These are phyloP conservation scores for Trichoderma semiorbis DNA, from an alignment of 2,329 filamentous ascomycete species.

Conservation along the genomic window DNA sequence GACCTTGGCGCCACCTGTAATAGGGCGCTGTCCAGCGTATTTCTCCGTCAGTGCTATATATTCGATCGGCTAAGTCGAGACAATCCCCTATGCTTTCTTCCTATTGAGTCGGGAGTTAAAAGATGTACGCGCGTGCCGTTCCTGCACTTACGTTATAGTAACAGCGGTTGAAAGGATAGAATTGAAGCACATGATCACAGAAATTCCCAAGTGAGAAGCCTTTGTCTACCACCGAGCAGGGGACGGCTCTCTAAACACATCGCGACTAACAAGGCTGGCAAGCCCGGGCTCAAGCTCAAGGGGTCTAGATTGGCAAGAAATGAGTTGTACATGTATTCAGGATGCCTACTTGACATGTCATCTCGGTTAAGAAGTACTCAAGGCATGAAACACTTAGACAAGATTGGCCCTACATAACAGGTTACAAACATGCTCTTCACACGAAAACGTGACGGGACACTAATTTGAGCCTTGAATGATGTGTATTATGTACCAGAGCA, in stretches of 20 bases:
- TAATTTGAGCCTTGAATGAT: background rate
- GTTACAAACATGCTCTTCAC: background rate
- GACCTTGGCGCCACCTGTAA: background rate
- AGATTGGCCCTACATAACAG: background rate
- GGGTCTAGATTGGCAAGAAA: background rate
- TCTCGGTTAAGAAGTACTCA: background rate
- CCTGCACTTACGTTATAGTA: background rate
- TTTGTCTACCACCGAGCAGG: background rate
- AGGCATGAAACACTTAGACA: background rate
- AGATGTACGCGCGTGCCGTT: background rate
- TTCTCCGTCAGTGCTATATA: background rate
- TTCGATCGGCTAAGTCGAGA: background rate
- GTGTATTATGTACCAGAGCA: background rate
- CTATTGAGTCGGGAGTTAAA: background rate
- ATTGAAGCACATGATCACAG: background rate
- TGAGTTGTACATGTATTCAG: background rate
- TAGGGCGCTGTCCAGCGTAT: background rate
- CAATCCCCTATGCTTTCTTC: background rate
- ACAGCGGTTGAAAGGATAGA: background rate
- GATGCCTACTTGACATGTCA: background rate
- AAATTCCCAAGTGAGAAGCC: background rate
- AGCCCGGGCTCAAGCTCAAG: background rate
- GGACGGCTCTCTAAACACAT: accelerated
- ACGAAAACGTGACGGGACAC: background rate
- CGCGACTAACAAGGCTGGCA: accelerated